Base-by-base conservation (phyloP, 148 eudicot species). In the Silene uniflora region DNA sequence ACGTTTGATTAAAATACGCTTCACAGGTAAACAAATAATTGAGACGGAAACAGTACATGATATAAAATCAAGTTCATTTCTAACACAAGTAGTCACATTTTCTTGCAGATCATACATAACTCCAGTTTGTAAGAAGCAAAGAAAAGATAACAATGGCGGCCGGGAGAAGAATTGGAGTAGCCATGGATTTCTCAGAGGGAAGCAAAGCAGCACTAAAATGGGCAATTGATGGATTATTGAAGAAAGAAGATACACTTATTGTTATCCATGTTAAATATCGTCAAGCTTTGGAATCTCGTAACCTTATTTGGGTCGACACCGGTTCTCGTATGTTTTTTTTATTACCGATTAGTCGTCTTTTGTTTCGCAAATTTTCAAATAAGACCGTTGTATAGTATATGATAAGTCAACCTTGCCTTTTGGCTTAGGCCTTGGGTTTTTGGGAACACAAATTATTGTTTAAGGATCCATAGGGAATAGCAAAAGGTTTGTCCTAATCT, bases 181-280 rank as follows among this genome's bases (percentile, higher is more conserved):
- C 85, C n/a, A 71, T 86, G 78, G 89, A 86, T 54, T 86, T 83
- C 76, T 86, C 89, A 61, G 65, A 73, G 22, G 86, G 86, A 77
- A 84, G 89, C 78, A 84, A 83, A 71, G 68, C 60, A 22, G 89
- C 86, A n/a, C n/a, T 84, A 59, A 81, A 84, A 59, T 84, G 89
- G 89, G 89, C 85, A 21, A 52, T 78, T 19, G 76, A 81, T 44
- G 73, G 70, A 9, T n/a, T 86, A 5, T 52, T 84, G 0, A 52
- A 12, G 49, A 81, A 72, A 13, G 80, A 76, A 0, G 86, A 86
- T 21, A 77, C 80, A 6, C 78, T 84, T 7, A 46, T 64, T 46
- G 4, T 86, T 0, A 75, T 86, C 12, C 81, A 81, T 29, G 86
- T 81, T 46, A 73, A 52, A 29, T 80, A 54, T 23, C 54, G 65